These are phyloP conservation scores for Macrocybe gigantea DNA, from an alignment of 768 basidiomycete genomes.

Conservation along the genomic window DNA sequence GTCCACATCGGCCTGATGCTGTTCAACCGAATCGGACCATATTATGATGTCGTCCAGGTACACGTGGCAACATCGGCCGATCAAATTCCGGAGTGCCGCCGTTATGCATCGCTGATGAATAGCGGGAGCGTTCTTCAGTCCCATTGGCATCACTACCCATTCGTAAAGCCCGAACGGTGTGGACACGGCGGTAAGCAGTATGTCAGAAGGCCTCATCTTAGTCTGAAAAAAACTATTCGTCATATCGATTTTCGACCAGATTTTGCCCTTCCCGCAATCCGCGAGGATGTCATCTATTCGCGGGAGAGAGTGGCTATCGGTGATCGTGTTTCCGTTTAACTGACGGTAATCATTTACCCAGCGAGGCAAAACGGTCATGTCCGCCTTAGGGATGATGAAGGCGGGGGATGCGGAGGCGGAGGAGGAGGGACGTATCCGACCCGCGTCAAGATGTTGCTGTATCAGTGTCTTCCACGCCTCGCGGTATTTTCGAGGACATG, in stretches of 20 bases:
- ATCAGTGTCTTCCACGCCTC: conserved; percentile 27
- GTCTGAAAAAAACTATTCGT: conserved; percentile 28
- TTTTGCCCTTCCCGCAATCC: conserved; percentile 9
- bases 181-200: conserved; percentile 35
- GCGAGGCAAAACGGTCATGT: conserved; percentile 8
- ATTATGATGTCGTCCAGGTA: conserved; percentile 40
- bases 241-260: conserved; percentile 30
- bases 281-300: conserved; percentile 16
- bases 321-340: conserved; percentile 9
- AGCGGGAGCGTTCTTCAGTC: conserved; percentile 24
- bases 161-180: conserved; percentile 27
- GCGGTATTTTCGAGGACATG: conserved; percentile 25
- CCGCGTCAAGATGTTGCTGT: not conserved
- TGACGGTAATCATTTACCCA: not conserved
- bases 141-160: conserved; percentile 34
- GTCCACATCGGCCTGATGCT: conserved; percentile 12
- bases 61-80: conserved; percentile 24
- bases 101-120: conserved; percentile 24
- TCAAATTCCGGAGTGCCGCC: conserved; percentile 28
- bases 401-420: not conserved
- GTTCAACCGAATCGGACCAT: conserved; percentile 19
- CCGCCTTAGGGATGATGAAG: conserved; percentile 2
- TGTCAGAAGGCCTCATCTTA: conserved; percentile 27
- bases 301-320: conserved; percentile 20
- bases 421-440: conserved; percentile 1